Percentiles rank a stretch among this genome's conserved stretches.
phyloP scores from a whole-genome alignment of 441 rosid genomes.

The Mallotus japonicus region DNA sequence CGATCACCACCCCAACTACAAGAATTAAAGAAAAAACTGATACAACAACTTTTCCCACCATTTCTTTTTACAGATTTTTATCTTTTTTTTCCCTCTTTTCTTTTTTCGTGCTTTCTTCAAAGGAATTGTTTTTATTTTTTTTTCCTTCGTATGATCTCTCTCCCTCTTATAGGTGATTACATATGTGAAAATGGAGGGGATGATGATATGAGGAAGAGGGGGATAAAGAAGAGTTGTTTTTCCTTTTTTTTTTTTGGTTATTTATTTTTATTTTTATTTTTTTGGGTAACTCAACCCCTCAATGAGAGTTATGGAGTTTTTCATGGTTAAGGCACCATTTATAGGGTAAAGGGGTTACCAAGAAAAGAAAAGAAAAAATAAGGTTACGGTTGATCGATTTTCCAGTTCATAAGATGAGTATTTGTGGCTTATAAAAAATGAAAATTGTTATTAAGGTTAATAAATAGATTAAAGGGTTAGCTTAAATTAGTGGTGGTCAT shows the following conservation, averaged over 20 bases:
- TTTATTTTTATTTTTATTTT: background rate
- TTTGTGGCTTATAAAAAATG: background rate
- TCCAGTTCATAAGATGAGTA: background rate
- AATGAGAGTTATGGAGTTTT: constrained; percentile 2
- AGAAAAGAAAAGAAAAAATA: too few relatives aligned
- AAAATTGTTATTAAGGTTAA: background rate
- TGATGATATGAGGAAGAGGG: background rate
- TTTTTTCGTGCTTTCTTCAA: too few relatives aligned
- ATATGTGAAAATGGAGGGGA: background rate
- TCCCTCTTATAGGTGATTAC: constrained; percentile 5
- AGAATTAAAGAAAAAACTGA: constrained; percentile 54
- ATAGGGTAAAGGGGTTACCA: background rate
- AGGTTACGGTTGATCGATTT: constrained; percentile 6
- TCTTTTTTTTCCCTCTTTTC: background rate
- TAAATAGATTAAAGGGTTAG: background rate
- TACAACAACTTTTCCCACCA: constrained; percentile 44
- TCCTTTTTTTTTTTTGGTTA: too few relatives aligned
- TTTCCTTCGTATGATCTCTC: background rate
- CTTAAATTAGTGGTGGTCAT: background rate
- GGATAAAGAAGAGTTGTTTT: background rate
- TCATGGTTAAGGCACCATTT: constrained; percentile 2
- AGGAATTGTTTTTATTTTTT: background rate
- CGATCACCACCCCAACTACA: constrained; percentile 57
- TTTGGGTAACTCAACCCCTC: background rate
- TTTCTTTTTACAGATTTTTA: constrained; percentile 12